Conservation (phyloP, 2,329 filamentous ascomycete species). For the Fusarium zealandicum region DNA sequence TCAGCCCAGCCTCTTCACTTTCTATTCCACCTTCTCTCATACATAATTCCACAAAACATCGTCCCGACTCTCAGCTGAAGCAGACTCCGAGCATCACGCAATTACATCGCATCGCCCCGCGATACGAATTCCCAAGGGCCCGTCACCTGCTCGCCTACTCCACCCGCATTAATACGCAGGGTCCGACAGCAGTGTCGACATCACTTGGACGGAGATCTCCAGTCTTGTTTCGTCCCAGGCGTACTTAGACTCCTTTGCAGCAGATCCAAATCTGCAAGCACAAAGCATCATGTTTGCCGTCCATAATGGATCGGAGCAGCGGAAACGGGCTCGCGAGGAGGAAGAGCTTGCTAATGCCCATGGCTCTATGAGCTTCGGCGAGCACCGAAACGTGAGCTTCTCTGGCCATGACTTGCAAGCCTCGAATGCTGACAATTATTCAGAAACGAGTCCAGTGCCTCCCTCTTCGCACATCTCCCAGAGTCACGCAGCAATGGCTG, state of each 20-base stretch:
- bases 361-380: conserved; percentile 53
- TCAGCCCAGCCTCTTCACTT: conserved; percentile 17
- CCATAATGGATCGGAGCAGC: conserved; percentile 46
- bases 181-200: conserved; percentile 29
- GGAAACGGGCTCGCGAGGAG: conserved; percentile 57
- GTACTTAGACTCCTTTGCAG: conserved; percentile 7
- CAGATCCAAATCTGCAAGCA: conserved; percentile 1
- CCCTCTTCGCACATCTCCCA: conserved; percentile 57
- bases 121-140: conserved; percentile 21
- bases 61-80: background rate
- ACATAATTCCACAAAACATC: conserved; percentile 15
- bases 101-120: conserved; percentile 27
- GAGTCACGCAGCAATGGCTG: conserved; percentile 41
- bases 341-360: conserved; percentile 48
- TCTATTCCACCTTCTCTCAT: conserved; percentile 14
- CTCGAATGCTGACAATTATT: conserved; percentile 25
- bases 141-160: conserved; percentile 30
- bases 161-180: conserved; percentile 39
- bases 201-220: conserved; percentile 13
- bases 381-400: conserved; percentile 58
- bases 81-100: conserved; percentile 13
- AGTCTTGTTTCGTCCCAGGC: background rate
- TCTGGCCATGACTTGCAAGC: background rate
- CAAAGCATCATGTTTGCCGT: conserved; percentile 48
- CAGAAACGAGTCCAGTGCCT: conserved; percentile 64